These are phyloP conservation scores for Argentina anserina DNA, from an alignment of 306 rosid genomes.

Conservation along the genomic window DNA sequence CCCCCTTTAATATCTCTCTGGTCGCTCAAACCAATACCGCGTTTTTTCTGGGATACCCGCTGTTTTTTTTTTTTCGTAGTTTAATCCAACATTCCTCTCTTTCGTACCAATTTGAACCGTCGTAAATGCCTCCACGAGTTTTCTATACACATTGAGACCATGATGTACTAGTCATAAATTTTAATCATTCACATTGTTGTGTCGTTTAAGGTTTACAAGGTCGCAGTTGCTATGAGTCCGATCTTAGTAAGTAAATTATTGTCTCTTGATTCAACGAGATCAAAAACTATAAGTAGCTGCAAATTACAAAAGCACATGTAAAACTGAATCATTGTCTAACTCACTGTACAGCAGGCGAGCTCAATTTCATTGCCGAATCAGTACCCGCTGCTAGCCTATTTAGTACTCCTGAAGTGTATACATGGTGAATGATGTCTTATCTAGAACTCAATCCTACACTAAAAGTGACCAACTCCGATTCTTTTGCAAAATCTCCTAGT, in stretches of 20 bases:
- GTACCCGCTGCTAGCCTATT: neutral
- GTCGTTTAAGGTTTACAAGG: no score
- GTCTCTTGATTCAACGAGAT: no score
- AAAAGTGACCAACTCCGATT: neutral
- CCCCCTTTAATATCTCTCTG: no score
- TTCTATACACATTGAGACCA: no score
- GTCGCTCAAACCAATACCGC: neutral
- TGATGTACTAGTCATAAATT: no score
- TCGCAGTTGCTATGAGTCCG: no score
- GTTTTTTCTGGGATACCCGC: neutral
- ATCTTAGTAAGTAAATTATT: no score
- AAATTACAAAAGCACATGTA: no score
- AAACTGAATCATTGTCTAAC: neutral
- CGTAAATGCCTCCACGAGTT: no score
- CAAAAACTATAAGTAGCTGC: no score
- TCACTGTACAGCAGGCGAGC: neutral
- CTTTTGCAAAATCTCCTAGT: neutral
- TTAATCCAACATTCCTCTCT: neutral
- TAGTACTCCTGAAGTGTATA: neutral
- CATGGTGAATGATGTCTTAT: neutral
- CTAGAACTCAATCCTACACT: neutral
- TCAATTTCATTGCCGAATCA: neutral
- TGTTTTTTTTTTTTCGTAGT: neutral
- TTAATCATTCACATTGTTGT: no score
- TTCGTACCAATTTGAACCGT: neutral